Conservation (phyloP, 2,329 filamentous ascomycete species). For the Leptographium lundbergii region DNA sequence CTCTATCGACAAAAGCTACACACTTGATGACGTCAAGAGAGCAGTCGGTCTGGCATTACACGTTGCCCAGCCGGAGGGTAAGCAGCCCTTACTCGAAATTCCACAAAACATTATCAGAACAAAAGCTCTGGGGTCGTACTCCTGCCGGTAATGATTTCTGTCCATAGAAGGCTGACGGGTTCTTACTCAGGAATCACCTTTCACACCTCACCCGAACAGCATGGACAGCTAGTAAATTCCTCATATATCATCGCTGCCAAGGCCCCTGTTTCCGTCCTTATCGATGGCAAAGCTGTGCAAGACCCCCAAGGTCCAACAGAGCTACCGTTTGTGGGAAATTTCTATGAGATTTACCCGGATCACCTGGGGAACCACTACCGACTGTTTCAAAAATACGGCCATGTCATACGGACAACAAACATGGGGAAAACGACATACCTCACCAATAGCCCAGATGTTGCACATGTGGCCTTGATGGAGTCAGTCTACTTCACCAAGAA, state of each 20-base stretch:
- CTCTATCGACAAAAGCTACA: not conserved
- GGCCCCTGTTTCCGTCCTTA: not conserved
- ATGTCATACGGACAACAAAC: not conserved
- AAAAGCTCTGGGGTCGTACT: not conserved
- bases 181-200: not conserved
- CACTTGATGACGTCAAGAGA: not conserved
- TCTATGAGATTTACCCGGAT: not conserved
- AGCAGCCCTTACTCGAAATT: not conserved
- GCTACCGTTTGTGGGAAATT: not conserved
- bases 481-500: not conserved
- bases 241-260: not conserved
- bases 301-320: not conserved
- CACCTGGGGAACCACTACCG: not conserved
- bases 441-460: not conserved
- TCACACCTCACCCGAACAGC: not conserved
- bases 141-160: not conserved
- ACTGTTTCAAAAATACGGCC: not conserved
- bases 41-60: not conserved
- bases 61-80: not conserved
- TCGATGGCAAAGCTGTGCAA: not conserved
- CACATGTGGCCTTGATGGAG: not conserved
- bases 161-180: not conserved
- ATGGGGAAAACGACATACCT: not conserved
- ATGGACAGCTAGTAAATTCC: not conserved
- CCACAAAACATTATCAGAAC: not conserved